These are phyloP conservation scores for Rhynchospora tenuis DNA, from an alignment of 176 grass and related monocot genomes.

Conservation along the genomic window DNA sequence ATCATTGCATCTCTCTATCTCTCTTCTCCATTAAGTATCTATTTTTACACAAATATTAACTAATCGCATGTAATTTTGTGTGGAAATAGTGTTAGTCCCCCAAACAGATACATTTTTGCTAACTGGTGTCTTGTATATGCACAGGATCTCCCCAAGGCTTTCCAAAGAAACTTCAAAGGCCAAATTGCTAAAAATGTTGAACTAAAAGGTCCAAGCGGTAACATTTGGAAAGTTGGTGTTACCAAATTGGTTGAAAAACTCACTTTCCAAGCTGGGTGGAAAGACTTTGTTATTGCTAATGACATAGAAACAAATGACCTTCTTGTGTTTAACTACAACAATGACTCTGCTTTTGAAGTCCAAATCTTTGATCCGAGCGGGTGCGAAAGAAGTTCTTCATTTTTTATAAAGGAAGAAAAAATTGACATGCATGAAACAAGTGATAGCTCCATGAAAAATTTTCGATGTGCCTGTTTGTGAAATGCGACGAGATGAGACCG, in stretches of 20 bases:
- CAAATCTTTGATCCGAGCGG: constrained; percentile 28
- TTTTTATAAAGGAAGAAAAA: not conserved
- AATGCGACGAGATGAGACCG: not conserved
- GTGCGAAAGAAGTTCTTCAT: constrained; percentile 36
- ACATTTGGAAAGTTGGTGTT: constrained; percentile 27
- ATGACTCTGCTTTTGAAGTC: constrained; percentile 30
- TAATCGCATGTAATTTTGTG: too few species aligned
- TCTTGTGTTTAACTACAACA: constrained; percentile 37
- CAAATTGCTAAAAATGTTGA: constrained; percentile 6
- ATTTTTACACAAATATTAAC: too few species aligned
- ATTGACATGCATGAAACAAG: not conserved
- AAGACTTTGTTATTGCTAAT: constrained; percentile 45
- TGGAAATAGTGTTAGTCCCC: too few species aligned
- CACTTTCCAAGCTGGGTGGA: constrained; percentile 33
- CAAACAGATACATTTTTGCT: not conserved
- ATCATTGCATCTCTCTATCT: not conserved
- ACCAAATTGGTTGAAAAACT: not conserved
- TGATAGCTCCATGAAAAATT: not conserved
- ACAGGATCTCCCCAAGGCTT: constrained; percentile 34
- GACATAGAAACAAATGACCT: constrained; percentile 30
- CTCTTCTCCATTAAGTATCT: not conserved
- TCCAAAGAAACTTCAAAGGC: constrained; percentile 25
- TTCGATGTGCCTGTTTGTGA: not conserved
- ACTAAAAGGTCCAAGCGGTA: constrained; percentile 24
- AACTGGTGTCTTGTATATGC: not conserved